A percentile compares a stretch with the other conserved stretches of the same genome.
Conservation (phyloP, 164 flowering plant genomes). For the Chimonanthus praecox region DNA sequence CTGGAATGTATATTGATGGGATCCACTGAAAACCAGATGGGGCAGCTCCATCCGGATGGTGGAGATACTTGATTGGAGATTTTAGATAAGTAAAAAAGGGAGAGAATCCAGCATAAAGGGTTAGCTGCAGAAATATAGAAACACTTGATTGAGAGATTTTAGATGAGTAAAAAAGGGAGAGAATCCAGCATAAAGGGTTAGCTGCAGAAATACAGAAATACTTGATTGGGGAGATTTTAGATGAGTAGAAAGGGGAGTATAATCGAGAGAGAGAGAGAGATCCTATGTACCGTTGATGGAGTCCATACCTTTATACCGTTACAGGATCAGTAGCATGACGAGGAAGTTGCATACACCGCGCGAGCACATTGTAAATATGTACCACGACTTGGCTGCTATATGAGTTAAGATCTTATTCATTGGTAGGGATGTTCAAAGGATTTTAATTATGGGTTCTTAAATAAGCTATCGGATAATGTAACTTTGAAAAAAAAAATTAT, state of each 20-base stretch:
- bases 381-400: not conserved
- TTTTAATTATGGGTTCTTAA: no score
- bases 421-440: no score
- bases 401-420: no score
- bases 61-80: not conserved
- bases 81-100: not conserved
- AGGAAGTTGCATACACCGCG: not conserved
- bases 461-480: no score
- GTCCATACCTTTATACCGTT: not conserved
- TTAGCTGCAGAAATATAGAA: no score
- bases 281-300: not conserved
- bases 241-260: not conserved
- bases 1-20: slow-evolving; percentile 8
- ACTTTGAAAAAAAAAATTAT: no score
- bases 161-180: not conserved
- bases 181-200: no score
- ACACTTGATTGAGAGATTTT: not conserved
- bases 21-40: not conserved
- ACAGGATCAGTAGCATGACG: not conserved
- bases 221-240: not conserved
- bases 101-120: not conserved
- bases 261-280: not conserved
- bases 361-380: not conserved
- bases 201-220: no score
- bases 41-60: slow-evolving; percentile 15